phyloP scores from a whole-genome alignment of 371 early-diverging fungal genomes.

The Zopfochytrium polystomum region DNA sequence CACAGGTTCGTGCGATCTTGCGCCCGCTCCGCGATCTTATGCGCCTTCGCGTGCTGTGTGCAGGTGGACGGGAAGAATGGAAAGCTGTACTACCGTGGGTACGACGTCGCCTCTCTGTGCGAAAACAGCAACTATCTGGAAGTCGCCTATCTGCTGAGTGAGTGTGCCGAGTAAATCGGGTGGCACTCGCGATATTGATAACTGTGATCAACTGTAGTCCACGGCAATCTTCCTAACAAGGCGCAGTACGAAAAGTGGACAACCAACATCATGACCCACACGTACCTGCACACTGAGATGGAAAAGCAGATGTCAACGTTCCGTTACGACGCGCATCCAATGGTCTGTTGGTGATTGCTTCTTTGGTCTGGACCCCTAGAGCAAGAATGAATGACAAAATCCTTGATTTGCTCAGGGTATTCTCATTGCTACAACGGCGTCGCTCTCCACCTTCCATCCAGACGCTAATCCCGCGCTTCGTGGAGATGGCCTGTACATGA shows the following conservation, averaged over 20 bases:
- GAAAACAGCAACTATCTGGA: constrained; percentile 38
- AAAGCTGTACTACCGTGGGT: constrained; percentile 53
- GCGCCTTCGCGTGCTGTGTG: too few species aligned
- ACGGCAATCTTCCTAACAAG: constrained; percentile 6
- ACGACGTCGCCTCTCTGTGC: constrained; percentile 34
- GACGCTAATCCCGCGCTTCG: constrained; percentile 59
- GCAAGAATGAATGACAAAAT: not conserved
- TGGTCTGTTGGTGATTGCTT: constrained; percentile 37
- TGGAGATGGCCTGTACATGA: constrained; percentile 48
- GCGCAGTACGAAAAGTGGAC: constrained; percentile 34
- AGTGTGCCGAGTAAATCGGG: not conserved
- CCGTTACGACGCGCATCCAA: constrained; percentile 65
- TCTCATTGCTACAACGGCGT: constrained; percentile 46
- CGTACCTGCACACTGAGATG: constrained; percentile 53
- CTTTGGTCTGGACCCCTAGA: not conserved
- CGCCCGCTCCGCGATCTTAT: constrained; percentile 48
- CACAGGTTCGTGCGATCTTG: too few species aligned
- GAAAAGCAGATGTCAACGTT: constrained; percentile 55
- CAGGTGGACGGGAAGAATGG: constrained; percentile 58
- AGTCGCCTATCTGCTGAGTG: constrained; percentile 36
- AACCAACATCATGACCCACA: constrained; percentile 55
- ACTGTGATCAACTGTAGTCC: not conserved
- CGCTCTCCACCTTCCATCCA: constrained; percentile 60
- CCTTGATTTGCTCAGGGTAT: constrained; percentile 18
- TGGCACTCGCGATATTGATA: not conserved